These are phyloP conservation scores for Inga laurina DNA, from an alignment of 306 rosid genomes.

Conservation along the genomic window DNA sequence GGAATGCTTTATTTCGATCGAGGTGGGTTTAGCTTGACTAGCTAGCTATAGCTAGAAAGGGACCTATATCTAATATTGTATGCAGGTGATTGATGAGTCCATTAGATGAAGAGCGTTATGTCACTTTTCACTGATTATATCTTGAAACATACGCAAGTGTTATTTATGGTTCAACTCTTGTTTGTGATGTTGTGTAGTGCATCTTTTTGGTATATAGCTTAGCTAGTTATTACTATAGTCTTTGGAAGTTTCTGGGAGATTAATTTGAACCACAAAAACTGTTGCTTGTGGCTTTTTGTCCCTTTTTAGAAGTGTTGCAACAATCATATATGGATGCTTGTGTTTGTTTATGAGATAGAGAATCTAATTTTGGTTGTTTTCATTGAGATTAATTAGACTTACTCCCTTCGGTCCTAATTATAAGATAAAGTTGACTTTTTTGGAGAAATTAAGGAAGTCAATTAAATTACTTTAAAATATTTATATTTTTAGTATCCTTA, in stretches of 20 bases:
- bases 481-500: too few species aligned
- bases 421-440: too few species aligned
- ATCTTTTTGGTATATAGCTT: background rate
- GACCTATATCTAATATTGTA: constrained; percentile 14
- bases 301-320: background rate
- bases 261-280: background rate
- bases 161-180: background rate
- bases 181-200: background rate
- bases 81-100: constrained; percentile 19
- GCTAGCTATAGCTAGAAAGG: constrained; percentile 1
- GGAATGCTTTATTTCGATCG: background rate
- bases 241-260: background rate
- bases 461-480: too few species aligned
- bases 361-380: background rate
- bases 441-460: too few species aligned
- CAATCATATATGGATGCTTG: background rate
- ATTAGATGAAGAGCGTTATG: constrained; percentile 5
- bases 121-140: background rate
- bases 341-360: background rate
- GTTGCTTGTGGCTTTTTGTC: background rate
- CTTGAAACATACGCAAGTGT: background rate
- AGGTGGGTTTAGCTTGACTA: constrained; percentile 18
- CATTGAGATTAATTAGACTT: background rate
- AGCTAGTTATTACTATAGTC: background rate
- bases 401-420: too few species aligned